Evolutionary conservation across 2,329 filamentous ascomycete genomes (phyloP), one percentile per base, ranked within the genome.

Genomic region (Epichloe festucae): DNA sequence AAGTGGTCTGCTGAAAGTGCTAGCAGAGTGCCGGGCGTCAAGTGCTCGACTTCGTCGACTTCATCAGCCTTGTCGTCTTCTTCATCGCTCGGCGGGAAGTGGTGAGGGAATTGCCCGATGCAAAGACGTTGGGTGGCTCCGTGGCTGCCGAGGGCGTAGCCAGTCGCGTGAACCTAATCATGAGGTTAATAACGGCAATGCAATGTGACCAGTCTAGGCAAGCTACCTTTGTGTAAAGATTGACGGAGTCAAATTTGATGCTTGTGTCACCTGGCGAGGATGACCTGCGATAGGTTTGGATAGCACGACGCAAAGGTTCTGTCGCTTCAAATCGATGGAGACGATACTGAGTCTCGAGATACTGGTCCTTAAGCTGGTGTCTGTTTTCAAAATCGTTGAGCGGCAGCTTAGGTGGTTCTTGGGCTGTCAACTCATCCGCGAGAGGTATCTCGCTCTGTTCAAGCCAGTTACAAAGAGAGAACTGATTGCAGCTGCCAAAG

Each of bases 271-370:
- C 48, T 7, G 15, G 11, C 42, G 41, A 40, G 23, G 21, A 23
- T 34, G 38, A 23, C 41, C 8, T 12, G 14, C 72, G 75, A 51
- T 85, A 76, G 12, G 73, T 66, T 0, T 70, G 67, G 1, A 95
- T 75, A 0, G 86, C 82, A 55, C 80, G 75, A 6, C 89, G 77
- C 0, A 95, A 71, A 1, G 82, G 76, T 12, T 84, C 77, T 3
- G 87, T 71, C 0, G 81, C 78, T 61, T 95, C 89, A 60, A 89
- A 85, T 3, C 89, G 77, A 7, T 89, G 73, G 2, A 95, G 75
- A 3, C 80, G 72, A 61, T 93, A 95, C 48, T 94, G 87, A 0
- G 80, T 76, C 35, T 79, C 71, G 0, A 95, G 70, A 53, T 95
- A 95, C 0, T 74, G 71, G 4, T 56, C 46, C 19, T 63, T 65